Evolutionary conservation across 176 grass and related monocot genomes (phyloP).

Genomic region (Typha latifolia): DNA sequence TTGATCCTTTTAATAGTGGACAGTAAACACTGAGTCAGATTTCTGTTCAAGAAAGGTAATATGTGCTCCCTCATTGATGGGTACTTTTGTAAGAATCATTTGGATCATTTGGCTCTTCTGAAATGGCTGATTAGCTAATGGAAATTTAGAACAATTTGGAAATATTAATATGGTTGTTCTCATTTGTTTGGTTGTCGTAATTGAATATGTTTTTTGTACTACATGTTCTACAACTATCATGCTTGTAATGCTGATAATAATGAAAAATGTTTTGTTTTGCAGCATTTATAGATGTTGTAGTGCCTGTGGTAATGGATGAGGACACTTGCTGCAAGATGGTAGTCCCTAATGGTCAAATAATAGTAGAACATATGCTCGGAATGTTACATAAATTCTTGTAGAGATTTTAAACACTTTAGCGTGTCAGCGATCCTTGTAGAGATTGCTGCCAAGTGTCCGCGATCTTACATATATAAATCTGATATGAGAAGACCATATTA

Average conservation of each 20-base stretch:
- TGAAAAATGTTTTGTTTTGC: neutral
- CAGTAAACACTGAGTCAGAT: neutral
- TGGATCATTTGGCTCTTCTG: neutral
- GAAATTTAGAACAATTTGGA: neutral
- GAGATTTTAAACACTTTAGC: too few species aligned
- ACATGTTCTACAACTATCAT: neutral
- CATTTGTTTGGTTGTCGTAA: neutral
- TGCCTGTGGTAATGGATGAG: neutral
- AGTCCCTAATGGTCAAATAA: too few species aligned
- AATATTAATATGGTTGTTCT: neutral
- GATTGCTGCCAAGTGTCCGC: too few species aligned
- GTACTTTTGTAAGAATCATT: neutral
- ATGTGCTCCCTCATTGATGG: neutral
- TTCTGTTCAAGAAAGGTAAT: neutral
- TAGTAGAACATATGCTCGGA: too few species aligned
- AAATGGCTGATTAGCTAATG: neutral
- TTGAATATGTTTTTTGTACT: neutral
- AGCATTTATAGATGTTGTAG: neutral
- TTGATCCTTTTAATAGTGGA: slow-evolving; percentile 25
- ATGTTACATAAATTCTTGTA: too few species aligned
- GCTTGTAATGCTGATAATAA: too few species aligned
- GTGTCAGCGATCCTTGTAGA: too few species aligned
- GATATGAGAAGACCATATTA: too few species aligned
- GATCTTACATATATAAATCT: too few species aligned
- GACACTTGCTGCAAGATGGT: too few species aligned